These are phyloP conservation scores for Pseudogymnoascus sp. DNA, from an alignment of 2,329 filamentous ascomycete species.

Conservation along the genomic window DNA sequence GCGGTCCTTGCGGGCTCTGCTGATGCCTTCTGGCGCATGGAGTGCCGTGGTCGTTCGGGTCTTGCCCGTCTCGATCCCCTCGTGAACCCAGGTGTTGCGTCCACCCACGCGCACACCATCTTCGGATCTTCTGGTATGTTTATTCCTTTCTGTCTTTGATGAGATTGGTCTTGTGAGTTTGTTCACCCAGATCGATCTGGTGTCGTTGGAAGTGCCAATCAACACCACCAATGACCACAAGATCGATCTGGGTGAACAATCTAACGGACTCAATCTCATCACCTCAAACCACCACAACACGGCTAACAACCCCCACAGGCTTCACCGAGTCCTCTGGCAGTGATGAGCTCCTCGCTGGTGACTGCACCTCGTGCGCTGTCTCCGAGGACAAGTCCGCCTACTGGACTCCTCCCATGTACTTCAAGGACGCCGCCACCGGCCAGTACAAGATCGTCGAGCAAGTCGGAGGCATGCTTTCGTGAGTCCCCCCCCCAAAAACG, in stretches of 20 bases:
- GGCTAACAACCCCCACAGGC: conserved; percentile 36
- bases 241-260: neutral
- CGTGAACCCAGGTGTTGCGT: conserved; percentile 49
- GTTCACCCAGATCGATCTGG: neutral
- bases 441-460: conserved; percentile 61
- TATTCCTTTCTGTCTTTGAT: conserved; percentile 13
- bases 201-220: too few species aligned
- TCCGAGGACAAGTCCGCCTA: conserved; percentile 80
- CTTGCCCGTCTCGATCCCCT: conserved; percentile 71
- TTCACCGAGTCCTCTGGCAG: conserved; percentile 53
- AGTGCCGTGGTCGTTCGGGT: conserved; percentile 64
- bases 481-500: conserved; percentile 38
- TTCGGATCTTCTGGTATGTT: conserved; percentile 67
- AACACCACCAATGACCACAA: too few species aligned
- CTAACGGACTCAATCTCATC: neutral
- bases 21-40: conserved; percentile 81
- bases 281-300: neutral
- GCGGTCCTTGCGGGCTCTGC: conserved; percentile 22
- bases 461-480: conserved; percentile 78
- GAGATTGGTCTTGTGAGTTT: neutral
- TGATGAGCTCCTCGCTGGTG: conserved; percentile 47
- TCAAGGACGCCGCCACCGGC: conserved; percentile 56
- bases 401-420: conserved; percentile 76
- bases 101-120: conserved; percentile 64
- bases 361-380: conserved; percentile 76